Base-by-base conservation (phyloP, 208 protist species). In the Wallacemonas sp. region DNA sequence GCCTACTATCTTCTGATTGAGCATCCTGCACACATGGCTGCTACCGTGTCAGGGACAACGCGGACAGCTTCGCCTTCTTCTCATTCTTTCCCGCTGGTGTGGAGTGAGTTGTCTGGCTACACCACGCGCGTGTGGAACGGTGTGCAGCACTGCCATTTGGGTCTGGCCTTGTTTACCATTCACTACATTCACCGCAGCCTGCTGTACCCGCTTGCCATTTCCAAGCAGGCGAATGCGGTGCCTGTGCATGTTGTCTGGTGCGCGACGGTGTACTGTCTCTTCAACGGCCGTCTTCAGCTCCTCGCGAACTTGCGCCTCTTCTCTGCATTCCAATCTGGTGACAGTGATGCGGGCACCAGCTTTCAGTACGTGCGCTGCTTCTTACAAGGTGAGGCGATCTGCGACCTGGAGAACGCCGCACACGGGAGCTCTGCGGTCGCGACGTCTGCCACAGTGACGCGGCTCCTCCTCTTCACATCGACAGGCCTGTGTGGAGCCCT, bases 211-310 rank as follows among this genome's bases (percentile, higher is more conserved):
- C 66, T 86, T 2, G 33, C 68, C 1, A 54, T 93, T n/a, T 62
- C 68, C 1, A 24, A 70, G 31, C 44, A 46, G 14, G 68, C 70
- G n/a, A 51, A 79, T 17, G 58, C 56, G 19, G 82, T 88, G 4
- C 84, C 89, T 28, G 45, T 89, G 8, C 64, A 79, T 12, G 70
- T 95, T 11, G 86, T 72, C 28, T 64, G 74, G 58, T 53, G 62
- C 28, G 89, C 89, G 1, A 90, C 79, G 4, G 2, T 86, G 1
- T 95, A 95, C 75, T 95, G 89, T 62, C 8, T 71, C 2, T 86
- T 93, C 51, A 95, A 95, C 39, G 89, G 89, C 0, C 78, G 84
- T 11, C 71, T 93, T 58, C 89, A 95, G 70, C 39, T 90, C 22
- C 63, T 90, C 53, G 84, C 87, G 27, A 84, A 67, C 46, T n/a